phyloP scores from a whole-genome alignment of 345 rosid genomes.

The Noccaea bulbosa region DNA sequence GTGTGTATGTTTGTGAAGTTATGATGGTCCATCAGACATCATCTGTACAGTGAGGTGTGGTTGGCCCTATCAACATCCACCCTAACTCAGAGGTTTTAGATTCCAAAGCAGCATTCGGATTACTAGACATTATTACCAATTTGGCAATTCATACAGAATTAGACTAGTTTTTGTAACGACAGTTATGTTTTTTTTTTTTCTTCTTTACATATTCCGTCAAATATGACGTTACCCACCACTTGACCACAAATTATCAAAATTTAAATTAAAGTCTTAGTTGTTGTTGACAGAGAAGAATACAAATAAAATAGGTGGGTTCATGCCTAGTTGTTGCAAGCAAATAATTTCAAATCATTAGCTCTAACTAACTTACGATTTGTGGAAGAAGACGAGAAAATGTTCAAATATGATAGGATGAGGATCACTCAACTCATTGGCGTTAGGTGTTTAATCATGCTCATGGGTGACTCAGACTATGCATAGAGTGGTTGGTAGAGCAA shows the following conservation, averaged over 20 bases:
- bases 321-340: slow-evolving; percentile 31
- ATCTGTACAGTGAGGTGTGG: slow-evolving; percentile 27
- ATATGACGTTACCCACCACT: slow-evolving; percentile 10
- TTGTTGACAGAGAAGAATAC: neutral
- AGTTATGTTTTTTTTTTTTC: neutral
- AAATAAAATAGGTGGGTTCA: slow-evolving; percentile 3
- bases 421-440: slow-evolving; percentile 21
- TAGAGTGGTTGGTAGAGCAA: slow-evolving; percentile 13
- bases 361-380: slow-evolving; percentile 11
- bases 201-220: neutral
- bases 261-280: slow-evolving; percentile 5
- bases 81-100: slow-evolving; percentile 30
- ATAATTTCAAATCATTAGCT: slow-evolving; percentile 18
- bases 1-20: neutral
- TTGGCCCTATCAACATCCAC: slow-evolving; percentile 36
- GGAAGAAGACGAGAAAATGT: slow-evolving; percentile 23
- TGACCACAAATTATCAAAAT: slow-evolving; percentile 11
- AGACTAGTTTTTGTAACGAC: neutral
- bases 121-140: slow-evolving; percentile 1
- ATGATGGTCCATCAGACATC: slow-evolving; percentile 35
- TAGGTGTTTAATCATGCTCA: slow-evolving; percentile 16
- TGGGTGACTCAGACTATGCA: slow-evolving; percentile 20
- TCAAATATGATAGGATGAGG: slow-evolving; percentile 18
- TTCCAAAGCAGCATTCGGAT: slow-evolving; percentile 20
- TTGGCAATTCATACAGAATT: slow-evolving; percentile 6